Evolutionary conservation across 768 basidiomycete species (phyloP).

Genomic region (Russula sp.): DNA sequence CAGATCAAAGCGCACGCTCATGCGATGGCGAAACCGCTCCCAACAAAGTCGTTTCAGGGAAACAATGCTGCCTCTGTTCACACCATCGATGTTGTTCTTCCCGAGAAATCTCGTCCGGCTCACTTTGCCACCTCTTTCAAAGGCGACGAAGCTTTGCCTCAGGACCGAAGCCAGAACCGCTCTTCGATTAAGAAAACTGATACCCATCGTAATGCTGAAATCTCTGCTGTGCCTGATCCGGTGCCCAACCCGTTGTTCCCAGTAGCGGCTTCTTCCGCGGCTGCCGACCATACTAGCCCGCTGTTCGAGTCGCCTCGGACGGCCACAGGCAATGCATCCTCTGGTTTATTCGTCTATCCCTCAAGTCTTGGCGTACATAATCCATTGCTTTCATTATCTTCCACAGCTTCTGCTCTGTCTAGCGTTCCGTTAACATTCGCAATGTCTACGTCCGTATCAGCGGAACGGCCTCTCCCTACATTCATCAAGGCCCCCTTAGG

Average conservation of each 20-base stretch:
- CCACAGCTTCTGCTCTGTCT: constrained; percentile 6
- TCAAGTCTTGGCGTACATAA: background rate
- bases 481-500: constrained; percentile 8
- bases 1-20: background rate
- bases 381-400: background rate
- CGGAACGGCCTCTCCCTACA: constrained; percentile 15
- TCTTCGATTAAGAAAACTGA: constrained; percentile 12
- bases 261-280: background rate
- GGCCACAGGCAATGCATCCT: constrained; percentile 10
- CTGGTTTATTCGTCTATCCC: background rate
- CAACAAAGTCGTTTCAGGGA: constrained; percentile 2
- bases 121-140: background rate
- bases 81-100: constrained; percentile 17
- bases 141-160: background rate
- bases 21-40: background rate
- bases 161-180: constrained; percentile 5
- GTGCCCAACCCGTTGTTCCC: constrained; percentile 38
- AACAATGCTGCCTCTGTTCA: constrained; percentile 7
- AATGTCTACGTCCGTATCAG: constrained; percentile 7
- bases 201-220: constrained; percentile 28
- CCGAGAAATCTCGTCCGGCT: constrained; percentile 8
- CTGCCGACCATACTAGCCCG: constrained; percentile 26
- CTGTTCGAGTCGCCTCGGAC: constrained; percentile 22
- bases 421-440: background rate
- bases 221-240: constrained; percentile 45